Evolutionary conservation across 495 filamentous ascomycete species (phyloP).

Genomic region (Monascus purpureus): DNA sequence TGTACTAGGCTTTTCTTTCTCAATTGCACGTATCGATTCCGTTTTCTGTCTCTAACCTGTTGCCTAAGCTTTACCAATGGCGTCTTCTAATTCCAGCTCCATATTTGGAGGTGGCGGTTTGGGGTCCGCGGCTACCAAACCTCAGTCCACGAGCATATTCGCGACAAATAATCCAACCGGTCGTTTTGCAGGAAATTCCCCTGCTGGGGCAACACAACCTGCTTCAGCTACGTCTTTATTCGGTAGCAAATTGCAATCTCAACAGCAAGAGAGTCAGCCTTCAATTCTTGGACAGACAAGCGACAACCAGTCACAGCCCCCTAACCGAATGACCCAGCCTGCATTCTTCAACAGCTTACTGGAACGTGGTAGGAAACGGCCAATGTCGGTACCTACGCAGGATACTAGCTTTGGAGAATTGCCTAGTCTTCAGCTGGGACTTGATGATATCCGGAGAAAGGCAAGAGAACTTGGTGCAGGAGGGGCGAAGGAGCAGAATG

Average conservation of each 20-base stretch:
- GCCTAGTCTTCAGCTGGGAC: slow-evolving; percentile 58
- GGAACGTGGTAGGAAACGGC: slow-evolving; percentile 50
- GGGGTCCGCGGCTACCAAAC: slow-evolving; percentile 14
- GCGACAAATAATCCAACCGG: slow-evolving; percentile 19
- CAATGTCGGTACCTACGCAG: slow-evolving; percentile 22
- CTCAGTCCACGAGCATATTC: slow-evolving; percentile 19
- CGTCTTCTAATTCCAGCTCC: slow-evolving; percentile 14
- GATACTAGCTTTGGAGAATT: slow-evolving; percentile 32
- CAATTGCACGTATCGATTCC: too few species aligned
- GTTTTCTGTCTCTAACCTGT: neutral
- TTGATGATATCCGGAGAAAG: slow-evolving; percentile 75
- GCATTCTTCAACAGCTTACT: slow-evolving; percentile 83
- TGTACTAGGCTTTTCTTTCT: too few species aligned
- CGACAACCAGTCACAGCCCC: slow-evolving; percentile 8
- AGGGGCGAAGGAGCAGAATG: slow-evolving; percentile 27
- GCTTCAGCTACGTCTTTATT: slow-evolving; percentile 16
- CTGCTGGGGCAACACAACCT: slow-evolving; percentile 10
- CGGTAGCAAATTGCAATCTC: slow-evolving; percentile 15
- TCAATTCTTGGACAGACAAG: slow-evolving; percentile 15
- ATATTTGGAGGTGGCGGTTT: slow-evolving; percentile 23
- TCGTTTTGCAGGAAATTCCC: slow-evolving; percentile 13
- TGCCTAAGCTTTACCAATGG: slow-evolving; percentile 9
- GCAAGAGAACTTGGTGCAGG: slow-evolving; percentile 61
- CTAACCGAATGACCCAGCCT: slow-evolving; percentile 29
- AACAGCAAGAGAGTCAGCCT: slow-evolving; percentile 20